A percentile compares a stretch with the other conserved stretches of the same genome.
Evolutionary conservation across 805 yeast genomes (phyloP).

Genomic region (Starmerella gropengiesseri): DNA sequence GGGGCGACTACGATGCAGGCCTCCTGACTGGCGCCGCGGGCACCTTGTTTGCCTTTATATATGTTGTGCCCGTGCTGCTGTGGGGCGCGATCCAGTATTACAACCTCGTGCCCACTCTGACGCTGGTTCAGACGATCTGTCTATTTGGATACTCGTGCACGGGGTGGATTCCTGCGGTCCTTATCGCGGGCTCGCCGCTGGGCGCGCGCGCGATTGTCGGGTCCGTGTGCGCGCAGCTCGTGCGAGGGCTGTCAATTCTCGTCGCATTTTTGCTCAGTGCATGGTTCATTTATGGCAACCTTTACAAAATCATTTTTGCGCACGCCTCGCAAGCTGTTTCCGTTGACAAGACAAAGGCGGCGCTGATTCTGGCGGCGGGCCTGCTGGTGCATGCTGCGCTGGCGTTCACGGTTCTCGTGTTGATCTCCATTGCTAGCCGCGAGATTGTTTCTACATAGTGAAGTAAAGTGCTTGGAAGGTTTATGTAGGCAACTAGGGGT

Average conservation of each 20-base stretch:
- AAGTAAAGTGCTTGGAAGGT: background rate
- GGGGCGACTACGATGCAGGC: conserved; percentile 50
- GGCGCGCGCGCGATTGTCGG: conserved; percentile 38
- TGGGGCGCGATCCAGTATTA: conserved; percentile 45
- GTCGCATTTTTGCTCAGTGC: conserved; percentile 44
- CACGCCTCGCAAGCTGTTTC: conserved; percentile 19
- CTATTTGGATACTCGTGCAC: conserved; percentile 78
- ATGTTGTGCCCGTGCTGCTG: conserved; percentile 48
- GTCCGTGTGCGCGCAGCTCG: conserved; percentile 33
- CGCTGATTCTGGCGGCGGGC: conserved; percentile 18
- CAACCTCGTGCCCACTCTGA: conserved; percentile 38
- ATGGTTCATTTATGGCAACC: conserved; percentile 26
- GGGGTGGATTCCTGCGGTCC: conserved; percentile 76
- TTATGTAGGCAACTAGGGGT: background rate
- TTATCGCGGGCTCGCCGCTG: conserved; percentile 48
- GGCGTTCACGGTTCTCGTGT: conserved; percentile 32
- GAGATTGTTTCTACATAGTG: conserved; percentile 1
- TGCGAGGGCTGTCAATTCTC: conserved; percentile 55
- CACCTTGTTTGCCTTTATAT: conserved; percentile 65
- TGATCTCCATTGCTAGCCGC: conserved; percentile 11
- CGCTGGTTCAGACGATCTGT: conserved; percentile 49
- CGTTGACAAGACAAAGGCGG: conserved; percentile 18
- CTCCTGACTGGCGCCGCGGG: conserved; percentile 57
- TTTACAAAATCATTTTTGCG: conserved; percentile 30
- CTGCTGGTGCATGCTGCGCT: conserved; percentile 19